Evolutionary conservation across 202 grass and related monocot species (phyloP), one percentile per base, ranked within the genome.

Genomic region (Dendrocalamus latiflorus): DNA sequence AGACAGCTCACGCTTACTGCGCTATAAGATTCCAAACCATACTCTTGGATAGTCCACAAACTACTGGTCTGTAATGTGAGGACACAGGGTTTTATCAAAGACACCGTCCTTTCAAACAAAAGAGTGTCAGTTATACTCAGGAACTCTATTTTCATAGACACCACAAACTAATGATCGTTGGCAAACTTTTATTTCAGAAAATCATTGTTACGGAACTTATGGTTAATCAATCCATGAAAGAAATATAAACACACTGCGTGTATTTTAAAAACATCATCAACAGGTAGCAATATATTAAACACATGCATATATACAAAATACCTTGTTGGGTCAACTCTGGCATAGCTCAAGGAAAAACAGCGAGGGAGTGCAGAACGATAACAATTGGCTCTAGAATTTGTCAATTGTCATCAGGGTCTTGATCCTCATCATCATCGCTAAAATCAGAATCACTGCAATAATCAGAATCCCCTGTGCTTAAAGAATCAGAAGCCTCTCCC

Each of bases 391-490:
- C 17, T 15, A 64, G 63, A 67, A 67, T 53, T 66, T 75, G 54
- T 87, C 88, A 80, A 44, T 8, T 43, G 3, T 64, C 79, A 87
- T 83, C 51, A 63, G 16, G n/a, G 51, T 80, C 59, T 61, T 82
- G 72, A 82, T 96, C 79, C 71, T 87, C 77, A 0, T 87, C 79
- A 25, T 75, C 70, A 73, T 89, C 83, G 8, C 88, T 84, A 67
- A 83, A 81, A 20, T 82, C 83, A 76, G 82, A 89, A 86, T 90
- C 68, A 59, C 77, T 78, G 76, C 66, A 87, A 63, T 83, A 83
- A 38, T 86, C 76, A 38, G 86, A 81, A 58, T 88, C 70, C 48
- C 76, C 75, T 9, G 64, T 65, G 50, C 25, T 83, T 70, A 61
- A 9, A 78, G 74, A 91, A 78, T 72, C 81, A 48, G 63, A 85